Evolutionary conservation across 2,329 filamentous ascomycete species (phyloP).

Genomic region (Teratosphaeria viscida): DNA sequence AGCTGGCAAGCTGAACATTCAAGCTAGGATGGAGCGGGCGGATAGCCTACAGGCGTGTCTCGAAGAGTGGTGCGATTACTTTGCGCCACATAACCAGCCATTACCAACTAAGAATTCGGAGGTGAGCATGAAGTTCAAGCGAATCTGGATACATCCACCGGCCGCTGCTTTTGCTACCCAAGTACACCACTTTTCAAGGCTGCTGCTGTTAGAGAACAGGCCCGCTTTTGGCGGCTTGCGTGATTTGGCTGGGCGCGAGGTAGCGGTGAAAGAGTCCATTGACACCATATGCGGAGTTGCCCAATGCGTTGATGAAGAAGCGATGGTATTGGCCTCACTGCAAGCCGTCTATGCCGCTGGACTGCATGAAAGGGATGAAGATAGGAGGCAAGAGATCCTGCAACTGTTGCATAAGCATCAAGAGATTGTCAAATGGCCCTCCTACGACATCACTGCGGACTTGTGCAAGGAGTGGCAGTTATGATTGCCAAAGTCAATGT

Average conservation of each 20-base stretch:
- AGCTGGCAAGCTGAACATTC: conserved; percentile 29
- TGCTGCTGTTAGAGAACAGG: conserved; percentile 41
- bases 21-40: conserved; percentile 33
- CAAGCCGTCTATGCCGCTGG: conserved; percentile 31
- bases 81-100: conserved; percentile 32
- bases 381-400: conserved; percentile 23
- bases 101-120: conserved; percentile 22
- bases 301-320: conserved; percentile 29
- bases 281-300: conserved; percentile 40
- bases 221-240: conserved; percentile 20
- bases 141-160: conserved; percentile 41
- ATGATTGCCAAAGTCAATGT: not conserved
- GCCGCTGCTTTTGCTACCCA: conserved; percentile 38
- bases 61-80: conserved; percentile 36
- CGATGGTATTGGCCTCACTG: conserved; percentile 29
- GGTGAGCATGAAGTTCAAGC: conserved; percentile 27
- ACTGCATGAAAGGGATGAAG: conserved; percentile 25
- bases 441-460: conserved; percentile 9
- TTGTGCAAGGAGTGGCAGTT: not conserved
- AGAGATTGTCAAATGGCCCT: conserved; percentile 26
- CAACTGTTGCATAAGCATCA: conserved; percentile 27
- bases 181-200: conserved; percentile 39
- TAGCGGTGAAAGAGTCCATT: conserved; percentile 32
- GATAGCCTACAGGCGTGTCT: conserved; percentile 36
- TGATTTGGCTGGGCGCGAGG: conserved; percentile 34